These are phyloP conservation scores for Fraxinus sp. DNA, from an alignment of 305 asterid genomes.

Conservation along the genomic window DNA sequence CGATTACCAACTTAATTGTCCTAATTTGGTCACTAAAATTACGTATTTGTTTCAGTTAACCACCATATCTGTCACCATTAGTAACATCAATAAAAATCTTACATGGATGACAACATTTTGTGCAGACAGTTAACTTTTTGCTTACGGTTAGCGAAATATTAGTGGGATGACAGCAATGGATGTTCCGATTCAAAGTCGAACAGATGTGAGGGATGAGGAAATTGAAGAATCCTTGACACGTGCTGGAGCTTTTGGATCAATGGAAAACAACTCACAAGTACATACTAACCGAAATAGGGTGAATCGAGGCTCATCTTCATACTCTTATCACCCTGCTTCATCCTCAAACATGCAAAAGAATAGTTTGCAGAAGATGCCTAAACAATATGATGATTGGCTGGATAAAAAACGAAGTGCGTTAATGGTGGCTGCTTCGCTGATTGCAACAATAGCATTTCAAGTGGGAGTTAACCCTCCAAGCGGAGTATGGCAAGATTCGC, in stretches of 20 bases:
- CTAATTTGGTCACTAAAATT: background rate
- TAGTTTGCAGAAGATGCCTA: conserved; percentile 9
- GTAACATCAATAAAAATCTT: background rate
- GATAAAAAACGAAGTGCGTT: background rate
- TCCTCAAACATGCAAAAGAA: background rate
- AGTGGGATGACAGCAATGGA: conserved; percentile 37
- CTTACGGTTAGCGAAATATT: conserved; percentile 12
- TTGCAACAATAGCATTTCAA: conserved; percentile 14
- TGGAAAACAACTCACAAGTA: background rate
- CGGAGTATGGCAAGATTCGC: conserved; percentile 10
- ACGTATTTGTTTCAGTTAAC: background rate
- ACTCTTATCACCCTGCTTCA: background rate
- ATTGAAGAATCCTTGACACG: conserved; percentile 29
- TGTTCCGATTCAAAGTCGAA: conserved; percentile 29
- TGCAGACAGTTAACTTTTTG: conserved; percentile 31
- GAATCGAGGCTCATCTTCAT: background rate
- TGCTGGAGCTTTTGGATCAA: conserved; percentile 16
- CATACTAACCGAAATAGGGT: background rate
- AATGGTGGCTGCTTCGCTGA: too few species aligned
- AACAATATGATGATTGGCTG: background rate
- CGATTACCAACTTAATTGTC: background rate
- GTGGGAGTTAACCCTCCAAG: conserved; percentile 32
- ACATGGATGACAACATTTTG: background rate
- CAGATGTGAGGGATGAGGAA: conserved; percentile 30
- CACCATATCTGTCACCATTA: background rate